Evolutionary conservation across 148 eudicot genomes (phyloP), one percentile per base, ranked within the genome.

Genomic region (Cornus controversa): DNA sequence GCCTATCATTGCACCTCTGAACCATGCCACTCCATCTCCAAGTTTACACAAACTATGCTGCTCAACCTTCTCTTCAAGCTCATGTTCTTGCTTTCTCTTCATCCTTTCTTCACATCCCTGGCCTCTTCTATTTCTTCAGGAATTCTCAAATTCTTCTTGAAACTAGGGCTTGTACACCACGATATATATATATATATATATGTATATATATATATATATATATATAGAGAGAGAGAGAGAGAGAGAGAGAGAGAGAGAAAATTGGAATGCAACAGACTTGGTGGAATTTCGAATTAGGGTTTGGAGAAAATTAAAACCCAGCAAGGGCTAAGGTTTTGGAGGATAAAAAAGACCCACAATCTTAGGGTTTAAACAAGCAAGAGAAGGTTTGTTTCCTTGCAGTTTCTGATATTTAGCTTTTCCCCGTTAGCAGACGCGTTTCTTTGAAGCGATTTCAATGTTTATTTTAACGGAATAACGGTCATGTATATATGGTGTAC

Each of bases 21-120:
- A 58, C 89, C 89, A 86, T 34, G 72, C 75, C 68, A 80, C 78
- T 28, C 88, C 88, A 78, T 83, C 80, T 37, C 84, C 86, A 65
- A 70, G 69, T 23, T 74, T 63, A 36, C 67, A 53, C 63, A 18
- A 22, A 31, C 58, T 50, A 72, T 37, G 29, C 66, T 45, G 71
- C 58, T 53, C 57, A 22, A 77, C 66, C 63, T 24, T n/a, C 40
- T 23, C 3, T 62, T 45, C 11, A 73, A 36, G 53, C 77, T 72
- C 77, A 25, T 71, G 75, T 36, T 80, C 42, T 24, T 45, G 15
- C 70, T 42, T 66, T 18, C 70, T 79, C 57, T 79, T 73, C 77
- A 53, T 66, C 25, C 14, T 31, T 34, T 24, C 23, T 4, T 31
- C 20, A 50, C 67, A 58, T 45, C 45, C 6, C 23, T n/a, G n/a